Percentiles rank a stretch among this genome's conserved stretches.
phyloP scores from a whole-genome alignment of 2,329 filamentous ascomycete genomes.

The Cercospora janseana region DNA sequence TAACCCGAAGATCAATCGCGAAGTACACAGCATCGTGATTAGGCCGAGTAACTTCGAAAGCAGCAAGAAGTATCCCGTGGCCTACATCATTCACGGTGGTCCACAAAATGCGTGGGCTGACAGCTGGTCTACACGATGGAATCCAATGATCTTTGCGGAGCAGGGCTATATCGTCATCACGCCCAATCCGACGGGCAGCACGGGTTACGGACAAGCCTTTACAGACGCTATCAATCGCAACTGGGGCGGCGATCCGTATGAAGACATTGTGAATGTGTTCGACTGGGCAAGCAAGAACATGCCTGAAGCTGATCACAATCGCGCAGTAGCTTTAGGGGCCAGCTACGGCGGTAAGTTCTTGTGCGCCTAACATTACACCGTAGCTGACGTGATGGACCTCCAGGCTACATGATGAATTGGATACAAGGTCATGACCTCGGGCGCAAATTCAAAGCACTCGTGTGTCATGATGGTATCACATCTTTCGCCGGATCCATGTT shows the following conservation, averaged over 20 bases:
- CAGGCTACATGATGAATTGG: conserved; percentile 46
- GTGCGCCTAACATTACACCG: no score
- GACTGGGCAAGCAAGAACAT: conserved; percentile 68
- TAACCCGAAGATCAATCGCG: conserved; percentile 49
- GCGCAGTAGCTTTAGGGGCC: conserved; percentile 71
- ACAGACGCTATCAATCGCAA: conserved; percentile 65
- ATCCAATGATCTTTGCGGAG: conserved; percentile 36
- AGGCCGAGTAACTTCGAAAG: conserved; percentile 32
- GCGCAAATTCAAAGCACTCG: conserved; percentile 81
- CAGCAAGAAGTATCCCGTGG: conserved; percentile 34
- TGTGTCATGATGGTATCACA: conserved; percentile 54
- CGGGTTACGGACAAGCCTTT: conserved; percentile 35
- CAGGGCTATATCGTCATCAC: conserved; percentile 35
- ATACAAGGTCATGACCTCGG: conserved; percentile 83
- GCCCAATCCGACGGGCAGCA: conserved; percentile 34
- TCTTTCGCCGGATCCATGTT: conserved; percentile 33
- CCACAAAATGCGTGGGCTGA: conserved; percentile 35
- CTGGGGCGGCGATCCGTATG: conserved; percentile 83
- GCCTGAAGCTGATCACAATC: conserved; percentile 64
- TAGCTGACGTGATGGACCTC: no score
- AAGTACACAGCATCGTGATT: conserved; percentile 59
- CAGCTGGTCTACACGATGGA: conserved; percentile 36
- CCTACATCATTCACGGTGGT: conserved; percentile 37
- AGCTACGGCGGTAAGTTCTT: conserved; percentile 67
- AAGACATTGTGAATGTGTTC: conserved; percentile 76